A percentile compares a stretch with the other conserved stretches of the same genome.
Conservation (phyloP, 257 asterid genomes). For the Verbena officinalis region DNA sequence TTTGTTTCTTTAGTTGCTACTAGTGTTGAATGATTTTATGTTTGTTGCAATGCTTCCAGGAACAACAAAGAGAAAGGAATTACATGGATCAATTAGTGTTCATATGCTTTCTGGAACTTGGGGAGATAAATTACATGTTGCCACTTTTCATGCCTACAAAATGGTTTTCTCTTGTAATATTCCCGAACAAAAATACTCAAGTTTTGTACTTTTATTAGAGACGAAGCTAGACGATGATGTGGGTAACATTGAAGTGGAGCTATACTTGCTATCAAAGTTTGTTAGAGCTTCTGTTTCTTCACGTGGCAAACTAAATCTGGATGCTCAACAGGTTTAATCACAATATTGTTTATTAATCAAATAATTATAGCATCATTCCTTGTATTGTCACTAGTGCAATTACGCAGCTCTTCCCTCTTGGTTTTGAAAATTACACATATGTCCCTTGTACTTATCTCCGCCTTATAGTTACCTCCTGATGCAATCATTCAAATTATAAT, state of each 20-base stretch:
- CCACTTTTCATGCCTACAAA: conserved; percentile 65
- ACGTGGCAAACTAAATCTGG: conserved; percentile 54
- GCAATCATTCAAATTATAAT: too few species aligned
- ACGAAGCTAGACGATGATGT: conserved; percentile 82
- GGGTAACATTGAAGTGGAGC: conserved; percentile 77
- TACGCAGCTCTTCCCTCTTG: too few species aligned
- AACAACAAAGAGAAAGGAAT: conserved; percentile 92
- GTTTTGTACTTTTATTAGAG: conserved; percentile 78
- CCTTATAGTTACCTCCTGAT: too few species aligned
- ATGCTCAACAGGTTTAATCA: conserved; percentile 68
- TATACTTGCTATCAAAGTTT: conserved; percentile 63
- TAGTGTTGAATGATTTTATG: neutral
- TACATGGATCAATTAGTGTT: conserved; percentile 69
- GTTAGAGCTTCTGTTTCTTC: conserved; percentile 63
- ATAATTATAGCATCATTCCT: too few species aligned
- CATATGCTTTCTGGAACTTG: conserved; percentile 64
- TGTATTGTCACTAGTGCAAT: too few species aligned
- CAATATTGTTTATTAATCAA: neutral
- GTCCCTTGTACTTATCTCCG: too few species aligned
- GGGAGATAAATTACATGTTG: conserved; percentile 54
- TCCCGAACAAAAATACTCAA: conserved; percentile 54
- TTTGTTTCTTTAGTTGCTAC: neutral
- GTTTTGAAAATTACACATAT: too few species aligned
- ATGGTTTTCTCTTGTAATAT: conserved; percentile 67
- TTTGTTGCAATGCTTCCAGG: conserved; percentile 51